Percentiles rank a stretch among this genome's conserved stretches.
These are phyloP conservation scores for Tylopilus balloui DNA, from an alignment of 768 basidiomycete species.

Conservation along the genomic window DNA sequence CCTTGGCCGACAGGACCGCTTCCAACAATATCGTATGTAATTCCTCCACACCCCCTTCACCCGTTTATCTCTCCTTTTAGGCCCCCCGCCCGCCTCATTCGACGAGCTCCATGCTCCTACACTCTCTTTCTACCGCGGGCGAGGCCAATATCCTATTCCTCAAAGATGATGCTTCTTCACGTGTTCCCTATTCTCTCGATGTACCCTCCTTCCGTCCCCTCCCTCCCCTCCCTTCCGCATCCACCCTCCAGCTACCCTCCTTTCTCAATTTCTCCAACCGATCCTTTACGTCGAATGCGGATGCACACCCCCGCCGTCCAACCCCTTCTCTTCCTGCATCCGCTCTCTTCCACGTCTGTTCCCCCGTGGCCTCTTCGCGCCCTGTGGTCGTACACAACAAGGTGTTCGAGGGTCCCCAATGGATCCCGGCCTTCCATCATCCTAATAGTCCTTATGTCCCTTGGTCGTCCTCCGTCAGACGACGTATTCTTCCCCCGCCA, in stretches of 20 bases:
- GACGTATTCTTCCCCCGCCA: conserved; percentile 37
- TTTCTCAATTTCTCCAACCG: conserved; percentile 32
- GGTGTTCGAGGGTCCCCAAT: conserved; percentile 28
- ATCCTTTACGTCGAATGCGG: conserved; percentile 14
- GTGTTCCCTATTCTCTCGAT: conserved; percentile 6
- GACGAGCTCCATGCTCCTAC: conserved; percentile 17
- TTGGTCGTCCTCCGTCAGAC: conserved; percentile 43
- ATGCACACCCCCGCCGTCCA: conserved; percentile 5
- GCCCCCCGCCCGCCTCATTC: conserved; percentile 9
- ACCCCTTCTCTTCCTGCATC: conserved; percentile 16
- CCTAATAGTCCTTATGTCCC: conserved; percentile 56
- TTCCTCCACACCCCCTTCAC: conserved; percentile 3
- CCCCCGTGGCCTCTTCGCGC: conserved; percentile 15
- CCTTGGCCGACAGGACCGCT: conserved; percentile 32
- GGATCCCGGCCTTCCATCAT: conserved; percentile 40
- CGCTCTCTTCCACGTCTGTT: conserved; percentile 11
- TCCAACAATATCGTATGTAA: conserved; percentile 29
- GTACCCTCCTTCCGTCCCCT: conserved; percentile 26
- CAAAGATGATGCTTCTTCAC: conserved; percentile 12
- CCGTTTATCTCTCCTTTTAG: conserved; percentile 15
- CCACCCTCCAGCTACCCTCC: conserved; percentile 37
- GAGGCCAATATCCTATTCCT: conserved; percentile 5
- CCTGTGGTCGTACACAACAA: conserved; percentile 13
- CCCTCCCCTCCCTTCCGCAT: conserved; percentile 35
- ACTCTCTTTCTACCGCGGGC: conserved; percentile 5